Evolutionary conservation across 1,139 yeast species (phyloP).

Genomic region (Magnusiomyces magnusii): DNA sequence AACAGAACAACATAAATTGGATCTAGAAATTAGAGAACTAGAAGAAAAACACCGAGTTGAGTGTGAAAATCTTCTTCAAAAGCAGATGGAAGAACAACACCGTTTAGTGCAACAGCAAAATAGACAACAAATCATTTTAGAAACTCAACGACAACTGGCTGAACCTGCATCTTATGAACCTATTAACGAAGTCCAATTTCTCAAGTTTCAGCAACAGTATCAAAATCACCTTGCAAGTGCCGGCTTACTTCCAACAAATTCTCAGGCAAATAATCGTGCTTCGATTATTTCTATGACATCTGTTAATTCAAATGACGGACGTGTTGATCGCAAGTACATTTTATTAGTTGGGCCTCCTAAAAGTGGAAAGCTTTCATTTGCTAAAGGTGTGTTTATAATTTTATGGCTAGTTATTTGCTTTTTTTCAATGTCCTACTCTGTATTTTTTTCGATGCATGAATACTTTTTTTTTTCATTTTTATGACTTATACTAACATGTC

Average conservation of each 20-base stretch:
- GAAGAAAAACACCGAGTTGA: neutral
- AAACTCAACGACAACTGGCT: neutral
- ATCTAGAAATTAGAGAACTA: neutral
- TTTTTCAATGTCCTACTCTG: no score
- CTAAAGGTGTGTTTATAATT: constrained; percentile 9
- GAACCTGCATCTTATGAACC: neutral
- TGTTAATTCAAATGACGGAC: neutral
- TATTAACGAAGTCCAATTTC: neutral
- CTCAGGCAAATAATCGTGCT: neutral
- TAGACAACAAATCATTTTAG: neutral
- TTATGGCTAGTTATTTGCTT: no score
- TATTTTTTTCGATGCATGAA: no score
- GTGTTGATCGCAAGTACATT: constrained; percentile 11
- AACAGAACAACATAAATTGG: neutral
- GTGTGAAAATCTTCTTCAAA: neutral
- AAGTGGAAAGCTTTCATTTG: constrained; percentile 13
- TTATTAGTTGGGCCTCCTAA: constrained; percentile 15
- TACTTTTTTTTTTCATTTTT: neutral
- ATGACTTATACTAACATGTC: neutral
- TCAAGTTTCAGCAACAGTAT: neutral
- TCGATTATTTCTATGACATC: neutral
- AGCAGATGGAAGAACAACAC: neutral
- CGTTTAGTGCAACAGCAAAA: neutral
- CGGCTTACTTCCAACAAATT: neutral
- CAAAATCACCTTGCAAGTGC: neutral